Base-by-base conservation (phyloP, 2,329 filamentous ascomycete species). In the Rhexocercosporidium sp. region DNA sequence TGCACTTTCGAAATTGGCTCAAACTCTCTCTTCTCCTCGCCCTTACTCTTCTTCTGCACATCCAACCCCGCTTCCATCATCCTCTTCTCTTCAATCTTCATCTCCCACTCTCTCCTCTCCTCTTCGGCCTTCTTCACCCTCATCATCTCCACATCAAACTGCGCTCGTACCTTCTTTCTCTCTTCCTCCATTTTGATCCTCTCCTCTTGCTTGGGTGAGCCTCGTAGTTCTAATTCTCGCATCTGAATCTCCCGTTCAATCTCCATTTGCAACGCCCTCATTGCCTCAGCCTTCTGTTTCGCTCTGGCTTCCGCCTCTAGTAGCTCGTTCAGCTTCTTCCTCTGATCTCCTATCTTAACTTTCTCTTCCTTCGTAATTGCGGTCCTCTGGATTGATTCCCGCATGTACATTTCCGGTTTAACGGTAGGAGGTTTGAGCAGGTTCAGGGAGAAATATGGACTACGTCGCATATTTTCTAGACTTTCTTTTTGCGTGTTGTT, bases 391-490 rank as follows among this genome's bases (percentile, higher is more conserved):
- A 18, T 20, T 44, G 22, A 11, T 20, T 59, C 54, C 4, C 22
- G 20, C 6, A 27, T 51, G 3, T 22, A n/a, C 5, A 18, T 12
- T 29, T 25, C 18, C 1, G 46, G 6, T 20, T 22, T 20, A 3
- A 31, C 47, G 6, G 18, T 47, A 1, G 34, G 53, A 12, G 22
- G 37, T 34, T 31, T 39, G 2, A 64, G 54, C 7, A 59, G 22
- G 14, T 39, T 37, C 47, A 56, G n/a, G 16, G 63, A 66, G 53
- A 68, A 68, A 54, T 68, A 68, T 11, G 66, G 64, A 54, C 66
- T 68, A 18, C 66, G 53, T 44, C 66, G 22, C 66, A 68, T 66
- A 16, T 68, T 68, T 20, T 68, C 63, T 7, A 68, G 41, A 37
- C 18, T 54, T 8, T 56, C 25, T 31, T 66, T 64, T 27, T 47